These are phyloP conservation scores for Xylariaceae sp. DNA, from an alignment of 2,329 filamentous ascomycete genomes.

Conservation along the genomic window DNA sequence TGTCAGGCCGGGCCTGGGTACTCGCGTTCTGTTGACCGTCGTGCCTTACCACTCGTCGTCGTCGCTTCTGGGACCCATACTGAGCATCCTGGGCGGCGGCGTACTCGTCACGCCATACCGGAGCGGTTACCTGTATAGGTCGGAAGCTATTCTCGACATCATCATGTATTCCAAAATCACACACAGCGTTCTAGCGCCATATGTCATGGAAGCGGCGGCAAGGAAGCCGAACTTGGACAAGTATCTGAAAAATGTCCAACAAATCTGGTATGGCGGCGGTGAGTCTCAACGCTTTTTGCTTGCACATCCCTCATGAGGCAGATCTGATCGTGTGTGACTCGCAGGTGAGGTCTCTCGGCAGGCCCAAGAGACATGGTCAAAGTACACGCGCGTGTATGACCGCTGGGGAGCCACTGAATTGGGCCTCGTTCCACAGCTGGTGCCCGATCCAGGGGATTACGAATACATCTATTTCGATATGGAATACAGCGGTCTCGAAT, in stretches of 20 bases:
- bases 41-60: slow-evolving; percentile 19
- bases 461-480: slow-evolving; percentile 21
- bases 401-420: slow-evolving; percentile 20
- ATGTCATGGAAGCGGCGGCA: slow-evolving; percentile 22
- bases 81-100: slow-evolving; percentile 17
- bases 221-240: slow-evolving; percentile 15
- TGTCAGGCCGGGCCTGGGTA: slow-evolving; percentile 10
- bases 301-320: not conserved
- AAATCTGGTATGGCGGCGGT: slow-evolving; percentile 21
- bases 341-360: slow-evolving; percentile 15
- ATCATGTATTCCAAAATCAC: slow-evolving; percentile 13
- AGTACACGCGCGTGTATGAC: slow-evolving; percentile 17
- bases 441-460: slow-evolving; percentile 15
- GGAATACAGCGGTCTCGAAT: slow-evolving; percentile 15
- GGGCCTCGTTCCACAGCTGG: slow-evolving; percentile 12
- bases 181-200: slow-evolving; percentile 16
- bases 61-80: slow-evolving; percentile 3
- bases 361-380: slow-evolving; percentile 16
- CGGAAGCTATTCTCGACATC: slow-evolving; percentile 13
- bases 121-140: slow-evolving; percentile 9
- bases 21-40: slow-evolving; percentile 14
- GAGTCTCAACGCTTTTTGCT: not conserved
- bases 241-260: slow-evolving; percentile 17
- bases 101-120: slow-evolving; percentile 21
- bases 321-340: not conserved